phyloP scores from a whole-genome alignment of 495 filamentous ascomycete genomes.

The Parathielavia hyrcaniae region DNA sequence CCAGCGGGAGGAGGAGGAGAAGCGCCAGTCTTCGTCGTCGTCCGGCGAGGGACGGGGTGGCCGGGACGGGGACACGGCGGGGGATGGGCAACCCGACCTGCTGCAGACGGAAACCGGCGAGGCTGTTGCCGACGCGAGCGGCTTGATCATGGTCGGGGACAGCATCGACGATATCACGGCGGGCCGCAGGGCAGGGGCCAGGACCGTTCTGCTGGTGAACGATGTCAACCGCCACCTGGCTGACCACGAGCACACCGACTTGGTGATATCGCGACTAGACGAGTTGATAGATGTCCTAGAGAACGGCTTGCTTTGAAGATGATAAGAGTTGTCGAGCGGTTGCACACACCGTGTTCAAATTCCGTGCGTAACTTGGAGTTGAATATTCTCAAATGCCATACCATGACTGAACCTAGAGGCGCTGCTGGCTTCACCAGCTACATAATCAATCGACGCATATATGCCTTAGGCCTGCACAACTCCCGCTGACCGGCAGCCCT shows the following conservation, averaged over 20 bases:
- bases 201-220: constrained; percentile 81
- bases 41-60: constrained; percentile 18
- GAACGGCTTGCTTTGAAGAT: constrained; percentile 52
- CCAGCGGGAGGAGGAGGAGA: constrained; percentile 23
- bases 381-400: neutral
- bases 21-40: constrained; percentile 5
- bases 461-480: neutral
- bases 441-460: neutral
- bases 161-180: constrained; percentile 92
- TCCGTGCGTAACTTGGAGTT: constrained; percentile 2
- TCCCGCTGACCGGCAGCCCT: constrained; percentile 14
- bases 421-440: neutral
- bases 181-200: constrained; percentile 74
- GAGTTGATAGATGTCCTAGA: constrained; percentile 68
- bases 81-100: constrained; percentile 1
- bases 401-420: neutral
- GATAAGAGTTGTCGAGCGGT: neutral
- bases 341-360: constrained; percentile 1
- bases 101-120: constrained; percentile 22
- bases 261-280: constrained; percentile 58
- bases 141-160: constrained; percentile 66
- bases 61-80: constrained; percentile 11
- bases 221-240: constrained; percentile 68
- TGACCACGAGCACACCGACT: constrained; percentile 72
- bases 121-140: constrained; percentile 42